A percentile compares a stretch with the other conserved stretches of the same genome.
phyloP scores from a whole-genome alignment of 441 rosid species.

The Breynia disticha region DNA sequence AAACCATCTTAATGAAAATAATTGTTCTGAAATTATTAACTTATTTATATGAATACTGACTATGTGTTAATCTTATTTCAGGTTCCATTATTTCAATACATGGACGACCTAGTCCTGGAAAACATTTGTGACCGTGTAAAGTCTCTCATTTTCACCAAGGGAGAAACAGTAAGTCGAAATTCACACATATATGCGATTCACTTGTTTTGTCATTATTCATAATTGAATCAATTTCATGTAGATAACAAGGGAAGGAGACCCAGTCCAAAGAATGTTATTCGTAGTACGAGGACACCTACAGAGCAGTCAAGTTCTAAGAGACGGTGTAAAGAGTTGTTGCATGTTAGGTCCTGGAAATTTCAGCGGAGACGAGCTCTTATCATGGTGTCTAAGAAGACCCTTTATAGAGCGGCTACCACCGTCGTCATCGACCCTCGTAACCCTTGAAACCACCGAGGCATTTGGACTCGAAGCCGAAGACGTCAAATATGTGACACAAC shows the following conservation, averaged over 20 bases:
- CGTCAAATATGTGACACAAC: conserved; percentile 84
- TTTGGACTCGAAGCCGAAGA: conserved; percentile 85
- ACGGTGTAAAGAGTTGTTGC: conserved; percentile 78
- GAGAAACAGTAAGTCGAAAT: conserved; percentile 71
- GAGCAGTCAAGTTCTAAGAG: conserved; percentile 81
- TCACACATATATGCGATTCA: background rate
- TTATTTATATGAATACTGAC: background rate
- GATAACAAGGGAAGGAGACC: conserved; percentile 89
- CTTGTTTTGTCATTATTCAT: background rate
- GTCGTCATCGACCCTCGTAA: conserved; percentile 65
- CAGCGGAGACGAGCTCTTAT: conserved; percentile 88
- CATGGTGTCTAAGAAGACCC: conserved; percentile 88
- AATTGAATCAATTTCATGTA: conserved; percentile 8
- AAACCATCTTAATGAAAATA: too few species aligned
- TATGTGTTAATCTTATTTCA: conserved; percentile 15
- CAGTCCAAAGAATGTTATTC: conserved; percentile 82
- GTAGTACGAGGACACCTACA: conserved; percentile 93
- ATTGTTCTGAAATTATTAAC: too few species aligned
- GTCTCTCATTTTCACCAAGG: conserved; percentile 88
- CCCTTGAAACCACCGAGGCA: conserved; percentile 87
- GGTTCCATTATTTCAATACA: conserved; percentile 91
- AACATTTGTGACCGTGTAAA: conserved; percentile 94
- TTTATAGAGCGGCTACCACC: conserved; percentile 81
- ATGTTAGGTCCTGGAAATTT: conserved; percentile 97
- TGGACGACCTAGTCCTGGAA: conserved; percentile 89